A percentile compares a stretch with the other conserved stretches of the same genome.
Conservation (phyloP, 2,329 filamentous ascomycete species). For the Zopfia rhizophila region DNA sequence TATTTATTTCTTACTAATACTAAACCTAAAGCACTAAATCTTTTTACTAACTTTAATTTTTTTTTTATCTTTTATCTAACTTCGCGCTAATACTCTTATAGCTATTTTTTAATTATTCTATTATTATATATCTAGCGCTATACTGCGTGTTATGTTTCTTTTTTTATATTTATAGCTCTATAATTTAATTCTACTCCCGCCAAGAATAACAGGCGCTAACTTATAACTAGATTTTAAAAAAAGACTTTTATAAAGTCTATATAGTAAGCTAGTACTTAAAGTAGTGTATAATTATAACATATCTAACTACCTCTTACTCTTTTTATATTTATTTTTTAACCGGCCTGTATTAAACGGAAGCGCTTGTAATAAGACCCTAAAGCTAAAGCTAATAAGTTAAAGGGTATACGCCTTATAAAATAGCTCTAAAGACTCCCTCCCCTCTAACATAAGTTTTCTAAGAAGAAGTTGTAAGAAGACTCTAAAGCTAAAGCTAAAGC, state of each 20-base stretch:
- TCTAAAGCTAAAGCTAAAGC: constrained; percentile 18
- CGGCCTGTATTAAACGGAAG: constrained; percentile 16
- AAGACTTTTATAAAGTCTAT: constrained; percentile 11
- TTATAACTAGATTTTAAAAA: constrained; percentile 5
- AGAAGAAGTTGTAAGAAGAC: constrained; percentile 16
- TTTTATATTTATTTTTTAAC: constrained; percentile 10
- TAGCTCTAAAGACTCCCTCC: constrained; percentile 5
- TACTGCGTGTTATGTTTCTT: constrained; percentile 18
- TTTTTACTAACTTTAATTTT: not conserved
- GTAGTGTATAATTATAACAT: constrained; percentile 13
- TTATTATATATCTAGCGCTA: constrained; percentile 20
- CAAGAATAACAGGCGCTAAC: constrained; percentile 17
- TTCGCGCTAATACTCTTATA: constrained; percentile 13
- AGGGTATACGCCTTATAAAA: constrained; percentile 13
- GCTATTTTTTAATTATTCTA: constrained; percentile 4
- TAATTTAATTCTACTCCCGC: constrained; percentile 18
- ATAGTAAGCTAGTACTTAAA: constrained; percentile 12
- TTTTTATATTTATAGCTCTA: constrained; percentile 14
- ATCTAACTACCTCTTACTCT: constrained; percentile 7
- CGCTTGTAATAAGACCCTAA: constrained; percentile 15
- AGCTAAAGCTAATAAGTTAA: constrained; percentile 14
- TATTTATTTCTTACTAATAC: not conserved
- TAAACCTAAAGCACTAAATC: not conserved
- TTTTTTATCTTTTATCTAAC: constrained; percentile 3
- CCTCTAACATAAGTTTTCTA: constrained; percentile 4